Evolutionary conservation across 1,139 yeast species (phyloP), one percentile per base, ranked within the genome.

Genomic region (Sugiyamaella sp.): DNA sequence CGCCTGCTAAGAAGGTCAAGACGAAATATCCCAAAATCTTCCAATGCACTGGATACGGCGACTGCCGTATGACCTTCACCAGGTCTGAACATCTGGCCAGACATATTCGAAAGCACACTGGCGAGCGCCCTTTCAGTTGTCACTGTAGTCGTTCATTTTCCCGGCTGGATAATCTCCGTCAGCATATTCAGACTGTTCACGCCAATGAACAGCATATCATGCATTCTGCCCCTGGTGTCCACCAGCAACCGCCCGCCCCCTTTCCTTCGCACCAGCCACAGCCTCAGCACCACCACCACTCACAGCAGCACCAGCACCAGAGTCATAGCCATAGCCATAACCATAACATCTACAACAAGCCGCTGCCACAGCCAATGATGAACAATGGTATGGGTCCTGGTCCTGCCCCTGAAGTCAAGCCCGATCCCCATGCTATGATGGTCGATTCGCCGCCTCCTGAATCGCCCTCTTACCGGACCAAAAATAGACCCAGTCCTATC

Each of bases 121-220:
- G 97, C 43, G 98, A 91, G 70, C 77, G 96, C 54, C 98, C 98
- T 1, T 91, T 89, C 69, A 83, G 89, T 53, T 91, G 98, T 70
- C 87, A 87, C 49, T 91, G 98, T 70, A 77, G 83, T 43, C 84
- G 90, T 64, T 81, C 84, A 66, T 91, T 91, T 67, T 84, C 93
- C 25, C 77, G 97, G 46, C 74, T 89, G 59, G 98, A 91, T 71
- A 91, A 91, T 67, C 76, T 91, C 59, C 80, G 97, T 55, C 98
- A 91, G 71, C 97, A 91, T 71, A 86, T 86, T 59, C 96, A 89
- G 66, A 88, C 97, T 0, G 97, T 90, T 12, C 97, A 90, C 68
- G 90, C 95, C 29, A 84, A 83, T 68, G 90, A 87, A 63, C 79
- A 77, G 54, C 80, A 76, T 60, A 66, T 76, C 54, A 51, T 72